phyloP scores from a whole-genome alignment of 2,329 filamentous ascomycete genomes.

The Monosporascus sp. region DNA sequence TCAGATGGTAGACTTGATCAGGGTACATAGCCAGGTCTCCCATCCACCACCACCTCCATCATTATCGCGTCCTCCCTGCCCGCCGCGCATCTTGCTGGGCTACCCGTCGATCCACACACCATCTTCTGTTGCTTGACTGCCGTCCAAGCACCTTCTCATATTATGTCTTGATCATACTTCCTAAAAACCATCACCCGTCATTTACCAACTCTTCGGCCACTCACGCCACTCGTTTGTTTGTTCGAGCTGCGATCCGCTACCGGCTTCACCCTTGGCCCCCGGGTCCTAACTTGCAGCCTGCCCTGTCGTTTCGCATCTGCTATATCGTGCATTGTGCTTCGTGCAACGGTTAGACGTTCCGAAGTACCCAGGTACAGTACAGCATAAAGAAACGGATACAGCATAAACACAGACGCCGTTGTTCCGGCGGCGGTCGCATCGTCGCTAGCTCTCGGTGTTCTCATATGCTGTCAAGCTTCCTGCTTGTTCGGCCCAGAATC shows the following conservation, averaged over 20 bases:
- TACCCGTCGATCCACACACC: slow-evolving; percentile 25
- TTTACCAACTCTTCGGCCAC: neutral
- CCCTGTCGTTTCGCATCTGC: slow-evolving; percentile 10
- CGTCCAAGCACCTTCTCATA: slow-evolving; percentile 7
- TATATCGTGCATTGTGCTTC: slow-evolving; percentile 16
- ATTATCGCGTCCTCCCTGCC: slow-evolving; percentile 3
- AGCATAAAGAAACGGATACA: neutral
- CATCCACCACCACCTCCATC: neutral
- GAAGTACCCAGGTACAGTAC: neutral
- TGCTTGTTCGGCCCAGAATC: neutral
- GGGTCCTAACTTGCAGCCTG: slow-evolving; percentile 21
- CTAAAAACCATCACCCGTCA: neutral
- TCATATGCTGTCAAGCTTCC: neutral
- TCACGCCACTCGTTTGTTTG: slow-evolving; percentile 11
- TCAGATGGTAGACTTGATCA: neutral
- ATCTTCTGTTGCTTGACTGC: slow-evolving; percentile 5
- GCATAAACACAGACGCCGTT: neutral
- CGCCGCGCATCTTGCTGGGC: slow-evolving; percentile 16
- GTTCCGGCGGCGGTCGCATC: neutral
- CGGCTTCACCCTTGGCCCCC: slow-evolving; percentile 17
- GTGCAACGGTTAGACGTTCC: slow-evolving; percentile 4
- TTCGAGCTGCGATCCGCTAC: slow-evolving; percentile 22
- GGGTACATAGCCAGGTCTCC: neutral
- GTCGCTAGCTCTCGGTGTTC: neutral
- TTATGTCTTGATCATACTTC: slow-evolving; percentile 4